Base-by-base conservation (phyloP, 306 rosid genomes). In the Fragaria vesca region DNA sequence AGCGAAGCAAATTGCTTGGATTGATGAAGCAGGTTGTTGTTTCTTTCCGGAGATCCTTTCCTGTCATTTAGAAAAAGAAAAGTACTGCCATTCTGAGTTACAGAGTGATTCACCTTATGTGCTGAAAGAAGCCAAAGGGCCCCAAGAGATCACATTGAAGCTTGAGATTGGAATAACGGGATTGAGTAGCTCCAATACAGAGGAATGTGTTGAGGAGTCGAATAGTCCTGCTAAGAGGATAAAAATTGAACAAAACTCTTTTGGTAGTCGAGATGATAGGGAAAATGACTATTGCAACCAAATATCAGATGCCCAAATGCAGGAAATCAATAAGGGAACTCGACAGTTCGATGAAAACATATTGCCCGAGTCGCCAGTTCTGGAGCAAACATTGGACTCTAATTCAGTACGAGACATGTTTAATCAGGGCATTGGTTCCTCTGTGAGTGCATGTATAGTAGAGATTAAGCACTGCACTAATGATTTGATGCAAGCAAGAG, bases 1-100 rank as follows among this genome's bases (percentile, higher is more conserved):
- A n/a, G 60, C 48, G 54, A 63, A 79, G 50, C 63, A 55, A 48
- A 62, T 83, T 74, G 86, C 83, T 51, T 83, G 86, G 86, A 74
- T 78, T 61, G 83, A 83, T 70, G 86, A 83, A 58, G 74, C 66
- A 28, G 83, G 80, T 57, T 32, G 26, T 11, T 79, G 83, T 52
- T 83, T 83, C 80, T 79, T 83, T 62, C 83, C 83, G 9, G 80
- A 74, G 75, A 12, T 74, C 40, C 65, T 40, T 50, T 48, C 73
- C 6, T 75, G 38, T 69, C 75, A 60, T 24, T 18, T 34, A 13
- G 55, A n/a, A 65, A 74, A 46, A 69, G 63, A 74, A 24, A 72
- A 68, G 32, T 74, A 57, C 72, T 72, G 73, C 24, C 47, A 68
- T 10, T 32, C 71, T 68, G 79, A 57, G 47, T 26, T 75, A 34